These are phyloP conservation scores for Amborella trichopoda DNA, from an alignment of 164 flowering plant species.

Conservation along the genomic window DNA sequence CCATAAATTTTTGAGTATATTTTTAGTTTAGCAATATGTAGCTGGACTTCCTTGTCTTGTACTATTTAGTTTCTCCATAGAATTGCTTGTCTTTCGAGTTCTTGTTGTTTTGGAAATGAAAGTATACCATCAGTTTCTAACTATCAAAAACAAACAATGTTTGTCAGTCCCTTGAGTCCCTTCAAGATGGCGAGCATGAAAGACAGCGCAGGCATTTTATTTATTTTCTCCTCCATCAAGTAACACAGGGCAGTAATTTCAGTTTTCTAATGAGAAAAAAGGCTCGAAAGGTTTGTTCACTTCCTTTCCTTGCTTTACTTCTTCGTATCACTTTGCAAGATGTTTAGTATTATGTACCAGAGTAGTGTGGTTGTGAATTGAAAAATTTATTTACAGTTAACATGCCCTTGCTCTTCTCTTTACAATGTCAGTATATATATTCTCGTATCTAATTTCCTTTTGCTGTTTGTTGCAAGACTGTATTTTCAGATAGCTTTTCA, in stretches of 20 bases:
- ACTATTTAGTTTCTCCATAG: not conserved
- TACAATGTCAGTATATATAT: too few species aligned
- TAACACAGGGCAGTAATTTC: constrained; percentile 83
- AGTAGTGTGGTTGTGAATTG: too few species aligned
- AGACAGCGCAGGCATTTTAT: constrained; percentile 80
- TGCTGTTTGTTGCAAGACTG: constrained; percentile 22
- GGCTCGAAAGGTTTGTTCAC: constrained; percentile 68
- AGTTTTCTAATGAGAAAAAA: constrained; percentile 66
- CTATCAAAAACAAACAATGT: too few species aligned
- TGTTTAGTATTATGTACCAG: too few species aligned
- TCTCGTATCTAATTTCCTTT: too few species aligned
- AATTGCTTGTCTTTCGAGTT: not conserved
- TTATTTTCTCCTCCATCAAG: constrained; percentile 93
- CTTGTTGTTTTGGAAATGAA: too few species aligned
- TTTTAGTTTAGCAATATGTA: not conserved
- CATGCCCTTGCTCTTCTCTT: too few species aligned
- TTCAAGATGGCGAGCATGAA: constrained; percentile 95
- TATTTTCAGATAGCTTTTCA: constrained; percentile 79
- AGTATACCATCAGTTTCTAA: too few species aligned
- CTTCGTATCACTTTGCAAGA: too few species aligned
- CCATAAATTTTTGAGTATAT: constrained; percentile 1
- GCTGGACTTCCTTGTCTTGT: not conserved
- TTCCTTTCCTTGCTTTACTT: too few species aligned
- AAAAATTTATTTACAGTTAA: too few species aligned
- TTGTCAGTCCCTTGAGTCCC: constrained; percentile 85